A percentile compares a stretch with the other conserved stretches of the same genome.
Evolutionary conservation across 2,329 filamentous ascomycete genomes (phyloP).

Genomic region (Paracamarosporium sp.): DNA sequence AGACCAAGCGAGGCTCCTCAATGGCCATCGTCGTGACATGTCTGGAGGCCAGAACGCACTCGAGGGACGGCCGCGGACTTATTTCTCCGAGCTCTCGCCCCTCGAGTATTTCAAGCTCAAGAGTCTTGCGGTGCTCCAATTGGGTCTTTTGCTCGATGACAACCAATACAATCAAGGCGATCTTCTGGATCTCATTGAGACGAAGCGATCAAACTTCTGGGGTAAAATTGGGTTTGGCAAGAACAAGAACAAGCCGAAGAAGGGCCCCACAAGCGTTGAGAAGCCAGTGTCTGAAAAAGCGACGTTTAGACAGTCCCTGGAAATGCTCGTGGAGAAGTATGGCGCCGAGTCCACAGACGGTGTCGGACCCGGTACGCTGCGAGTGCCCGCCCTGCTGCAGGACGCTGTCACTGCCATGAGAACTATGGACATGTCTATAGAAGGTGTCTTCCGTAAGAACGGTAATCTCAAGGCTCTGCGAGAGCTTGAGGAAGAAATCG

Average conservation of each 20-base stretch:
- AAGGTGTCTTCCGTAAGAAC: constrained; percentile 98
- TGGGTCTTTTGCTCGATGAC: constrained; percentile 92
- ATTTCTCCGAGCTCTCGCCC: constrained; percentile 94
- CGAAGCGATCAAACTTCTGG: constrained; percentile 94
- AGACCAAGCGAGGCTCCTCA: constrained; percentile 71
- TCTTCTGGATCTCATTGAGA: constrained; percentile 89
- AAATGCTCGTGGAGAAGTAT: constrained; percentile 88
- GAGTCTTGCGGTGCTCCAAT: constrained; percentile 90
- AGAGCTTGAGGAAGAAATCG: constrained; percentile 84
- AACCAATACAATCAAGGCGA: constrained; percentile 93
- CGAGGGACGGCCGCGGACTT: constrained; percentile 71
- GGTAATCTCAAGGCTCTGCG: constrained; percentile 95
- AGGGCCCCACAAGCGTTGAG: constrained; percentile 66
- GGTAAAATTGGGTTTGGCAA: constrained; percentile 97
- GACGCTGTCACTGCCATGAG: constrained; percentile 94
- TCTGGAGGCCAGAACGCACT: constrained; percentile 60
- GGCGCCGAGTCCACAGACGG: constrained; percentile 98
- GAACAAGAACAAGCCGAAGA: constrained; percentile 75
- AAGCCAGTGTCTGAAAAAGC: constrained; percentile 66
- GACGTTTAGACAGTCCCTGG: constrained; percentile 88
- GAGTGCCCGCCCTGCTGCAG: constrained; percentile 93
- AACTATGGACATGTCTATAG: constrained; percentile 98
- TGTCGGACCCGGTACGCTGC: constrained; percentile 87
- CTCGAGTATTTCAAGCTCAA: constrained; percentile 98
- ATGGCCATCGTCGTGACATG: constrained; percentile 72